Evolutionary conservation across 257 asterid genomes (phyloP).

Genomic region (Nyctanthes arbortristis): DNA sequence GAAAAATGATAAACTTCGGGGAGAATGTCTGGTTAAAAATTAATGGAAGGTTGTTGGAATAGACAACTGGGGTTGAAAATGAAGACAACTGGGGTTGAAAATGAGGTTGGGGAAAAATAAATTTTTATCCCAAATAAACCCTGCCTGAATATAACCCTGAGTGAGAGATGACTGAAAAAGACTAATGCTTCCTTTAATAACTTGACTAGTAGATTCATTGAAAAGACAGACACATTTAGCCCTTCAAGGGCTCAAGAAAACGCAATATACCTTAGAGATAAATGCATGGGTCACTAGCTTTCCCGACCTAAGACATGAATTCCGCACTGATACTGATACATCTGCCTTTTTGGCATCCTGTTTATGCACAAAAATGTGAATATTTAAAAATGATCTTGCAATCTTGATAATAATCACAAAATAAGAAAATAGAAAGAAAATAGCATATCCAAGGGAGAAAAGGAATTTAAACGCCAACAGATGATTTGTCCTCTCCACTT

Average conservation of each 20-base stretch:
- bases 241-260: slow-evolving; percentile 16
- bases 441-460: background rate
- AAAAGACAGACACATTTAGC: slow-evolving; percentile 19
- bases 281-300: slow-evolving; percentile 60
- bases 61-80: no score
- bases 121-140: no score
- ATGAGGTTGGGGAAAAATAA: no score
- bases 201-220: background rate
- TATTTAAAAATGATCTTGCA: background rate
- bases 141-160: no score
- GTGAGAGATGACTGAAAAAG: background rate
- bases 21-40: no score
- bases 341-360: slow-evolving; percentile 44
- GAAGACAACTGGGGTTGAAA: no score
- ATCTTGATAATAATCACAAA: background rate
- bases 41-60: no score
- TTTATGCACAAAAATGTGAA: background rate
- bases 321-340: slow-evolving; percentile 31
- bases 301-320: slow-evolving; percentile 32
- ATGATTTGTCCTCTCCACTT: background rate
- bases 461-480: background rate
- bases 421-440: background rate
- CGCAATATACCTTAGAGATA: slow-evolving; percentile 57
- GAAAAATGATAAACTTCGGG: no score
- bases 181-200: background rate